Base-by-base conservation (phyloP, 768 basidiomycete genomes). In the Tricholoma matsutake region DNA sequence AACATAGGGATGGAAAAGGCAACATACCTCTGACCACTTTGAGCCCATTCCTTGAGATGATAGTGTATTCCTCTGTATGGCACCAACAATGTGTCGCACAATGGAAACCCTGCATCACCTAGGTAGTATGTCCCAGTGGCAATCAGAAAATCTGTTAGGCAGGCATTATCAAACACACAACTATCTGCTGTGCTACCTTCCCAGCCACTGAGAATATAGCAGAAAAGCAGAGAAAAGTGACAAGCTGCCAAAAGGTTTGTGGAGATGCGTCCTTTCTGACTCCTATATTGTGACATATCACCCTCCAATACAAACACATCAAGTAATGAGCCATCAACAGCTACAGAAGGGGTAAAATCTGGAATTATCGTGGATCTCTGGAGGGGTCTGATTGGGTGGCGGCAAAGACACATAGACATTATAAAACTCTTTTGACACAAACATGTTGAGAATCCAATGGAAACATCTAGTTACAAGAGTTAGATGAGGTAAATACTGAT, bases 161-260 rank as follows among this genome's bases (percentile, higher is more conserved):
- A 63, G 2, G 75, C 71, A 64, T 74, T 51, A 5, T 68, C 34
- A 63, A 65, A 79, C 20, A 79, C 66, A 0, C 63, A 58, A 14
- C 69, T 63, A 72, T 81, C 76, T 3, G 76, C 66, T 6, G 68
- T n/a, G n/a, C n/a, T n/a, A n/a, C n/a, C n/a, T n/a, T n/a, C n/a
- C 73, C 74, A 80, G 1, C 78, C 77, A 60, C 68, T 72, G 3
- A 76, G 60, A 9, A 77, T 55, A 62, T 79, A 81, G 6, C 67
- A 62, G 55, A 81, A 79, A 1, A 54, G 43, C 43, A 79, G 54
- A 31, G 69, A 54, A 57, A 78, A 78, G 1, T 65, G 64, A 16
- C 72, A 76, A 6, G 57, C 67, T 11, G 75, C 75, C 5, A 81
- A 69, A 22, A 63, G 65, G 22, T 25, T 25, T 25, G 22, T 25